A percentile compares a stretch with the other conserved stretches of the same genome.
Evolutionary conservation across 192 early-diverging fungal species (phyloP).

Genomic region (Backusella mclennaniae): DNA sequence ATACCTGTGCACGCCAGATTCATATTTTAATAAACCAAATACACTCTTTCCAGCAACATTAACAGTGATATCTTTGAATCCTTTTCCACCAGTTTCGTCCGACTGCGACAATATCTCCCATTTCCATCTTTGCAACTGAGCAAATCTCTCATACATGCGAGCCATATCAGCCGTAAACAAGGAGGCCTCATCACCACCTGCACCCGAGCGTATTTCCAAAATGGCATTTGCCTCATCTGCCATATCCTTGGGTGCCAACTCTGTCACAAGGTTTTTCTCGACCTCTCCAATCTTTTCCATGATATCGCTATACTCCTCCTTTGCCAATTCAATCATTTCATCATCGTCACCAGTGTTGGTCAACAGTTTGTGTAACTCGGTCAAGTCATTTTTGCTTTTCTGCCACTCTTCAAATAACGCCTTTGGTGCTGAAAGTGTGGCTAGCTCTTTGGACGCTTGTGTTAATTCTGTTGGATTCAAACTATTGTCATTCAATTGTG

Average conservation of each 20-base stretch:
- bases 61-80: slow-evolving; percentile 60
- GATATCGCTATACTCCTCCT: slow-evolving; percentile 56
- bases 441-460: slow-evolving; percentile 22
- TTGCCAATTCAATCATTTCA: slow-evolving; percentile 55
- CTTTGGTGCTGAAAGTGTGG: slow-evolving; percentile 10
- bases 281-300: slow-evolving; percentile 37
- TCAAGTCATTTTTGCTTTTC: slow-evolving; percentile 10
- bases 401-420: slow-evolving; percentile 28
- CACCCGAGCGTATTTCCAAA: slow-evolving; percentile 74
- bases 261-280: slow-evolving; percentile 57
- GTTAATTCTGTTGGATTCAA: slow-evolving; percentile 14
- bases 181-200: slow-evolving; percentile 78
- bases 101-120: slow-evolving; percentile 55
- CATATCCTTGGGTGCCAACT: slow-evolving; percentile 63
- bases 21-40: slow-evolving; percentile 75
- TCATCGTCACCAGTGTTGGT: slow-evolving; percentile 30
- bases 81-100: slow-evolving; percentile 44
- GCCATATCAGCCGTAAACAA: slow-evolving; percentile 70
- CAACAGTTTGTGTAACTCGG: slow-evolving; percentile 23
- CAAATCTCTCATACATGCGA: slow-evolving; percentile 74
- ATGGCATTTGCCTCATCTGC: slow-evolving; percentile 70
- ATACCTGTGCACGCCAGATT: slow-evolving; percentile 72
- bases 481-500: slow-evolving; percentile 21
- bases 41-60: slow-evolving; percentile 67
- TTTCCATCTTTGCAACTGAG: slow-evolving; percentile 60